A percentile compares a stretch with the other conserved stretches of the same genome.
These are phyloP conservation scores for Heterobasidion occidentale DNA, from an alignment of 1,284 basidiomycete genomes.

Conservation along the genomic window DNA sequence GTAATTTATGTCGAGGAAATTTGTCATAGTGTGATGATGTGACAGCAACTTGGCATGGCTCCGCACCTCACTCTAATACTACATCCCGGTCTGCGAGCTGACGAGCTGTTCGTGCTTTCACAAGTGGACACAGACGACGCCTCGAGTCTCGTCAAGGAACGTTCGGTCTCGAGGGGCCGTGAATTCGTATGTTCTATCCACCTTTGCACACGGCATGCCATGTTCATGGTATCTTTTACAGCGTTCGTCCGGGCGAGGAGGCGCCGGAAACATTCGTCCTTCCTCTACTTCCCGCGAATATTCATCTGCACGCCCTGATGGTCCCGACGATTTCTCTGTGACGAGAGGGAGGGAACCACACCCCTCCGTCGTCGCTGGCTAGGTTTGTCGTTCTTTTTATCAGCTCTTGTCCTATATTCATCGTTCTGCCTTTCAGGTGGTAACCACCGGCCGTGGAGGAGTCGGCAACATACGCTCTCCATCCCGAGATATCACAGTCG, in stretches of 20 bases:
- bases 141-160: not conserved
- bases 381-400: too few species aligned
- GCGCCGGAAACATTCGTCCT: slow-evolving; percentile 2
- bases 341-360: slow-evolving; percentile 1
- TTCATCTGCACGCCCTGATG: not conserved
- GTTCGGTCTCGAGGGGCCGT: slow-evolving; percentile 1
- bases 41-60: too few species aligned
- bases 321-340: slow-evolving; percentile 1
- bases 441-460: slow-evolving; percentile 1
- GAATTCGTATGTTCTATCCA: not conserved
- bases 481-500: not conserved
- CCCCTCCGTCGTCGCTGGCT: not conserved
- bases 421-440: not conserved
- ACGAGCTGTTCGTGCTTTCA: not conserved
- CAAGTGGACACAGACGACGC: not conserved
- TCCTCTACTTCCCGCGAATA: not conserved
- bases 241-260: not conserved
- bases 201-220: not conserved
- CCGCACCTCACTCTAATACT: too few species aligned
- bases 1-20: too few species aligned
- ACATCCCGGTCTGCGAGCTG: not conserved
- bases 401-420: not conserved
- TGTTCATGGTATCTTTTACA: not conserved
- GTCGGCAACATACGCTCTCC: slow-evolving; percentile 2
- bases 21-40: too few species aligned